Conservation (phyloP, 1,284 basidiomycete species). For the Melampsora larici-populina region DNA sequence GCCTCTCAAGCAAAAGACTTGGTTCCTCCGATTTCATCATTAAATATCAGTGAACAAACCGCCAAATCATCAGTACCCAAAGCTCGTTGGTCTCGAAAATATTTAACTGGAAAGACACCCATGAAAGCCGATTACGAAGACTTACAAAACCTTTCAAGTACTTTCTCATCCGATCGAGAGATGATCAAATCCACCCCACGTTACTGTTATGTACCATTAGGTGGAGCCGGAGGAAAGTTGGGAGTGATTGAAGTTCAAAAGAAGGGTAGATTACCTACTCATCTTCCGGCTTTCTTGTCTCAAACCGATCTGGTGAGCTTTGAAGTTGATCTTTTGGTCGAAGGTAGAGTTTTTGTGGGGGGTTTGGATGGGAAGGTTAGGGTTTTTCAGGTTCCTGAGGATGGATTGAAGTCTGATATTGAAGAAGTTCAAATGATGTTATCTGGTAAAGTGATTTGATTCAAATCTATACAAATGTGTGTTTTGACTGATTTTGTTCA, state of each 20-base stretch:
- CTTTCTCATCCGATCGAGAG: conserved; percentile 54
- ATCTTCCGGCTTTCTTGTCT: conserved; percentile 48
- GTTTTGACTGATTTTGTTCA: background rate
- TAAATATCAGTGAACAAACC: background rate
- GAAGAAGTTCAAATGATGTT: background rate
- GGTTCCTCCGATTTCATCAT: background rate
- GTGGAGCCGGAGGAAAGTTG: conserved; percentile 57
- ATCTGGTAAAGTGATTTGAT: conserved; percentile 14
- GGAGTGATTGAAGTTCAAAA: conserved; percentile 54
- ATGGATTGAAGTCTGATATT: conserved; percentile 31
- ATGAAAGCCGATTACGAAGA: conserved; percentile 57
- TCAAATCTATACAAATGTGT: background rate
- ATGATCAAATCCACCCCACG: conserved; percentile 49
- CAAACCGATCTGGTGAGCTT: conserved; percentile 56
- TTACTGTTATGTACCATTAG: conserved; percentile 56
- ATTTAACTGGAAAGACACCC: conserved; percentile 55
- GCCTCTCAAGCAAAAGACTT: background rate
- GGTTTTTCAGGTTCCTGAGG: conserved; percentile 52
- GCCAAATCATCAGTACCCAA: conserved; percentile 5
- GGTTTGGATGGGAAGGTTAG: conserved; percentile 56
- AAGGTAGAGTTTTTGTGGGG: conserved; percentile 53
- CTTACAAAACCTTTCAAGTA: conserved; percentile 53
- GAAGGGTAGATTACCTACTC: conserved; percentile 54
- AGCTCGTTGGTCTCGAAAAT: conserved; percentile 55
- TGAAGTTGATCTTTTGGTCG: conserved; percentile 53